phyloP scores from a whole-genome alignment of 225 moss, liverwort and hornwort species.

The Neckera pumila region DNA sequence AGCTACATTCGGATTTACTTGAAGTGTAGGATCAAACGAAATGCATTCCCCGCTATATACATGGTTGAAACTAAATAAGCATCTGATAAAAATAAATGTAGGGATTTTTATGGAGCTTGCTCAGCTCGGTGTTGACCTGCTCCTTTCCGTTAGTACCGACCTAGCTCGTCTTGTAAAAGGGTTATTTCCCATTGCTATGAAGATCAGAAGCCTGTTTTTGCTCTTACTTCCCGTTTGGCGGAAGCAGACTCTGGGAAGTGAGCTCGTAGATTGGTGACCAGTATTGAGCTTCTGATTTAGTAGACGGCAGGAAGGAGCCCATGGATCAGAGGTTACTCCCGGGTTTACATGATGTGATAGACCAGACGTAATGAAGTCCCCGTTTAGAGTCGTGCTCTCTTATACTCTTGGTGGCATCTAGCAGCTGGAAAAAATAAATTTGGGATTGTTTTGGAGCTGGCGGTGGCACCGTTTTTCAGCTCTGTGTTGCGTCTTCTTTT shows the following conservation, averaged over 20 bases:
- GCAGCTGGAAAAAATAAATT: neutral
- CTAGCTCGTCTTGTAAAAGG: neutral
- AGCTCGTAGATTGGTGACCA: neutral
- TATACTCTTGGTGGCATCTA: neutral
- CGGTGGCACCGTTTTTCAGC: neutral
- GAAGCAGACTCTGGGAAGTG: neutral
- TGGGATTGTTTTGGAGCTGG: neutral
- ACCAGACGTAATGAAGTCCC: neutral
- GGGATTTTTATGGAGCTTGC: neutral
- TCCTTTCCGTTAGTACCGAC: neutral
- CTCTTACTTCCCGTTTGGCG: neutral
- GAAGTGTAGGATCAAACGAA: neutral
- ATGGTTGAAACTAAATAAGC: neutral
- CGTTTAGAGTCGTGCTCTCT: no score
- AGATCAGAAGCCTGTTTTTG: neutral
- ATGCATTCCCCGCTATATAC: neutral
- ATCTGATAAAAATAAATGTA: neutral
- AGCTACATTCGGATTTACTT: neutral
- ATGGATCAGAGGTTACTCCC: neutral
- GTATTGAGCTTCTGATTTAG: neutral
- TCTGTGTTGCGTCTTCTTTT: no score
- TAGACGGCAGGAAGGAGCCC: neutral
- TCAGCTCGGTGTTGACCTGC: neutral
- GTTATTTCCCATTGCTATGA: neutral
- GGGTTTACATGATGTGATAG: neutral